Evolutionary conservation across 352 stramenopile species (phyloP), one percentile per base, ranked within the genome.

Genomic region (Pilasporangium apinafurcum): DNA sequence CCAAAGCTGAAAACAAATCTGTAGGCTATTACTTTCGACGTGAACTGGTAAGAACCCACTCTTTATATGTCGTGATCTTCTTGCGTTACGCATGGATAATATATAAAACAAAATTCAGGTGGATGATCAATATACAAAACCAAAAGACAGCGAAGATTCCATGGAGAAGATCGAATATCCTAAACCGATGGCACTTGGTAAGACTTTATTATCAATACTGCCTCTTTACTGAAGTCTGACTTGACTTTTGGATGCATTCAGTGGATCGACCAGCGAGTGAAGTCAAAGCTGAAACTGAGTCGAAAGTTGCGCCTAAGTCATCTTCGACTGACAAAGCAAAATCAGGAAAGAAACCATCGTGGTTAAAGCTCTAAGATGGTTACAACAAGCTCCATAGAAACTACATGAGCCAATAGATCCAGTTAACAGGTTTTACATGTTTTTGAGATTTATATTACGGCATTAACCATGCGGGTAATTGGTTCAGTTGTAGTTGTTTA

Each of bases 311-410:
- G 28, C 28, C 58, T 22, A 78, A 73, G 28, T 48, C 59, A 38
- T 51, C 65, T 8, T 32, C 45, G 24, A 45, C 48, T 32, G 44
- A 37, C 25, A 62, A 56, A 32, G 16, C 28, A 10, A 80, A 80
- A 40, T 56, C 51, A 8, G 51, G 51, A 1, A 91, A 88, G 49
- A 87, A 86, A 32, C 78, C 78, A 2, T 71, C 68, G 26, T 91
- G 78, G 78, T 48, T 91, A 22, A 91, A 91, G 50, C 57, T 88
- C 5, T 88, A 34, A n/a, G n/a, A n/a, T n/a, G n/a, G n/a, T n/a
- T n/a, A n/a, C n/a, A n/a, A n/a, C n/a, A n/a, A n/a, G n/a, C n/a
- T n/a, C n/a, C n/a, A n/a, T n/a, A n/a, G n/a, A n/a, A n/a, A n/a
- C n/a, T n/a, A n/a, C n/a, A n/a, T n/a, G n/a, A n/a, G n/a, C n/a